Conservation (phyloP, 495 filamentous ascomycete species). For the Annulohypoxylon nitens region DNA sequence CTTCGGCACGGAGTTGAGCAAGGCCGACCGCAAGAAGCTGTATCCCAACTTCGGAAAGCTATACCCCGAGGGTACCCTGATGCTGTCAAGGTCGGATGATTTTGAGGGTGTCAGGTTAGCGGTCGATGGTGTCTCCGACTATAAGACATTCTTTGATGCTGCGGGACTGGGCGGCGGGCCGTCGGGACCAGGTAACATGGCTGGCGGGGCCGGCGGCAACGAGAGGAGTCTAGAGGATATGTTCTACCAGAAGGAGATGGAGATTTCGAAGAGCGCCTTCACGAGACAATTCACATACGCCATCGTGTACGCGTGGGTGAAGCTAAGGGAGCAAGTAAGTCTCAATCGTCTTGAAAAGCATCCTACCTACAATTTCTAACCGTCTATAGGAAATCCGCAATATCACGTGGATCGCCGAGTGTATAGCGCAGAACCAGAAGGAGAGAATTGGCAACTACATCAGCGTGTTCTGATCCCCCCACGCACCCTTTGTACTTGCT, state of each 20-base stretch:
- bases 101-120: constrained; percentile 92
- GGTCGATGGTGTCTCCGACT: constrained; percentile 90
- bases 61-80: constrained; percentile 93
- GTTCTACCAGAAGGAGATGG: constrained; percentile 99
- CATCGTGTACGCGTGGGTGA: constrained; percentile 98
- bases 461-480: constrained; percentile 77
- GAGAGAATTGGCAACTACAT: constrained; percentile 99
- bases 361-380: no score
- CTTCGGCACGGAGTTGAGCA: constrained; percentile 96
- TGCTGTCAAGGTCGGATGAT: constrained; percentile 96
- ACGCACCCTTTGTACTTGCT: constrained; percentile 13
- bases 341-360: no score
- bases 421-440: constrained; percentile 99
- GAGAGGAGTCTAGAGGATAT: constrained; percentile 95
- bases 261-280: constrained; percentile 93
- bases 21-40: constrained; percentile 93
- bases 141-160: constrained; percentile 94
- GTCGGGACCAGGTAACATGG: constrained; percentile 84
- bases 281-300: constrained; percentile 96
- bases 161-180: constrained; percentile 84
- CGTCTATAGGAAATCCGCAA: constrained; percentile 92
- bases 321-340: constrained; percentile 94
- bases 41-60: constrained; percentile 92
- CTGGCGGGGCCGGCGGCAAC: constrained; percentile 77
- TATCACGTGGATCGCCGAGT: constrained; percentile 99